These are phyloP conservation scores for Margaritispora aquatica DNA, from an alignment of 495 filamentous ascomycete species.

Conservation along the genomic window DNA sequence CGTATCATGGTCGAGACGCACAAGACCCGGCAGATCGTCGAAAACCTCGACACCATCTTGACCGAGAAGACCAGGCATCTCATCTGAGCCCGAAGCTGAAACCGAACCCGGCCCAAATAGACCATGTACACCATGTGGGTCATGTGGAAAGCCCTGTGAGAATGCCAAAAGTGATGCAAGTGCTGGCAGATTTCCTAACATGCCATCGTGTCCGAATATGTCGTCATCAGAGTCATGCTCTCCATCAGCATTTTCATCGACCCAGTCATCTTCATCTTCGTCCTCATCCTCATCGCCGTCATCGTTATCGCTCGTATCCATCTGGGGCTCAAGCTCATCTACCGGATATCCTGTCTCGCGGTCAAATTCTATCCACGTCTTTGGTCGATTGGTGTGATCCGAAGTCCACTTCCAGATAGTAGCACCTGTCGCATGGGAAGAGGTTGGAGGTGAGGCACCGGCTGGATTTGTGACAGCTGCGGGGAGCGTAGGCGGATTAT, in stretches of 20 bases:
- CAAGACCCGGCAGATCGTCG: too few species aligned
- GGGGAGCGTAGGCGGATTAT: constrained; percentile 4
- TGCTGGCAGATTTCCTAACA: not conserved
- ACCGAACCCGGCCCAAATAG: too few species aligned
- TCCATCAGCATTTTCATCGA: not conserved
- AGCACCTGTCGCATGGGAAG: constrained; percentile 27
- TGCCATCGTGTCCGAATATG: not conserved
- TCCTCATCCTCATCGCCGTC: constrained; percentile 1
- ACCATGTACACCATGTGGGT: too few species aligned
- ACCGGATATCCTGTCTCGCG: constrained; percentile 27
- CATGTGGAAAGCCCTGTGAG: too few species aligned
- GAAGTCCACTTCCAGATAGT: constrained; percentile 41
- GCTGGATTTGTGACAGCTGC: constrained; percentile 29
- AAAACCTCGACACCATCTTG: too few species aligned
- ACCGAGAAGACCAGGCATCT: too few species aligned
- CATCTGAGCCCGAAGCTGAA: too few species aligned
- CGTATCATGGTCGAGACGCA: not conserved
- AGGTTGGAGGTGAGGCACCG: constrained; percentile 33
- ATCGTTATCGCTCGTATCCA: not conserved
- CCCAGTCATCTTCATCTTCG: not conserved
- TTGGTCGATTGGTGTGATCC: constrained; percentile 26
- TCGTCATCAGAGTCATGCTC: not conserved
- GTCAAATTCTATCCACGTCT: constrained; percentile 37
- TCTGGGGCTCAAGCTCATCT: constrained; percentile 1
- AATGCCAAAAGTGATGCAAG: not conserved